These are phyloP conservation scores for Marvania coccoides DNA, from an alignment of 139 green algal species.

Conservation along the genomic window DNA sequence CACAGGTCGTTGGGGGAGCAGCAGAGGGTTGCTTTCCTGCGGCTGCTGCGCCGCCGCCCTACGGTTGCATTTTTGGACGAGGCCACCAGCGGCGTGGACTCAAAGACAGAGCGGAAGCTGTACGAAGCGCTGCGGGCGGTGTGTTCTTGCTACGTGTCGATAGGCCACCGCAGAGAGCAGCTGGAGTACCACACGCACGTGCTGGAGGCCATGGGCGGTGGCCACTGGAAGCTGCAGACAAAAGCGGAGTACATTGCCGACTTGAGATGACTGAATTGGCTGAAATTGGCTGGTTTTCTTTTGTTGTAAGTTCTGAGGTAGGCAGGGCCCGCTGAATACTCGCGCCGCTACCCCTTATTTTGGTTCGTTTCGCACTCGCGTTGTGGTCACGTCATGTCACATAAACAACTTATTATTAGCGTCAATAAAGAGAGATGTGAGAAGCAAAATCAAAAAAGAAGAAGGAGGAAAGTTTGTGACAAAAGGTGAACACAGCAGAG, in stretches of 20 bases:
- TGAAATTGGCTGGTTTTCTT: too few relatives aligned
- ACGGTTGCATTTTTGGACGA: constrained; percentile 67
- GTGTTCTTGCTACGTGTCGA: constrained; percentile 52
- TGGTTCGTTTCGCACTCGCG: too few relatives aligned
- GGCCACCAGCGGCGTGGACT: constrained; percentile 61
- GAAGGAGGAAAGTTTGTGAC: too few relatives aligned
- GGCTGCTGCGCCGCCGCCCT: constrained; percentile 64
- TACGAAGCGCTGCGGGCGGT: constrained; percentile 40
- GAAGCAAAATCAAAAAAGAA: too few relatives aligned
- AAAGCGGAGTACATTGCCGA: not conserved
- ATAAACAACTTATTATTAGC: too few relatives aligned
- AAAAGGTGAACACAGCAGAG: too few relatives aligned
- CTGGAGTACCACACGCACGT: constrained; percentile 67
- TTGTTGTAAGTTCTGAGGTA: too few relatives aligned
- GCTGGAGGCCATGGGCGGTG: constrained; percentile 33
- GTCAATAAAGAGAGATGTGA: too few relatives aligned
- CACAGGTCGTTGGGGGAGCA: constrained; percentile 68
- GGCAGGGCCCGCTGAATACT: too few relatives aligned
- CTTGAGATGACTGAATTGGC: too few relatives aligned
- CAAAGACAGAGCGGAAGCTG: constrained; percentile 40
- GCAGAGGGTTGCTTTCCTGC: constrained; percentile 74
- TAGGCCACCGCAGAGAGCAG: constrained; percentile 65
- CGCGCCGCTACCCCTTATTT: too few relatives aligned
- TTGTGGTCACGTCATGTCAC: too few relatives aligned
- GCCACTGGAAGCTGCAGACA: constrained; percentile 4